Base-by-base conservation (phyloP, 2,329 filamentous ascomycete species). In the Falciphora oryzae region DNA sequence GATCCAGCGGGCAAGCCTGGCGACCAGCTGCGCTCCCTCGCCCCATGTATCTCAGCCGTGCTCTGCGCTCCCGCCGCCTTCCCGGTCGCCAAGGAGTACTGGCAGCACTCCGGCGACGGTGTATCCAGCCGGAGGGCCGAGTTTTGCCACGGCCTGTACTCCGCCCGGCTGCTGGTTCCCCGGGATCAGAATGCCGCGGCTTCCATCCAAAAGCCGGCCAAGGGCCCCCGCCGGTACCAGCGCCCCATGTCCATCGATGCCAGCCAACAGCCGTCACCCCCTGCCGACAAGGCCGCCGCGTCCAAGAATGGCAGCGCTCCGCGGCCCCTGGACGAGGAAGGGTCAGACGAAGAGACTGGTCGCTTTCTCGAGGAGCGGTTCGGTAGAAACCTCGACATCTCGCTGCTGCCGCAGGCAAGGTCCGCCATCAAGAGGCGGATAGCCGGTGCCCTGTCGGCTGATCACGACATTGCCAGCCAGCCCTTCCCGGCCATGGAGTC, bases 31-130 rank as follows among this genome's bases (percentile, higher is more conserved):
- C 77, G 75, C 59, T 79, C 81, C 53, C 75, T 90, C 32, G 78
- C 79, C 2, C 88, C 89, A 0, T 80, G 82, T 13, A 79, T 93
- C 28, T 90, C 85, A 1, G 88, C 87, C 29, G 87, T 97, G 3
- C 73, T 98, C 57, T 92, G 89, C 70, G 85, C 88, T 0, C 80
- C 83, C 59, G 84, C 87, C 16, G 78, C 86, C 25, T 93, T 89
- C 70, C 78, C 85, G 5, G 76, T 90, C 66, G 91, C 92, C n/a
- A 98, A 97, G 75, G 86, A 93, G 71, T 97, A 96, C 72, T 99
- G 95, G 95, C 95, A 98, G 75, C 95, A 99, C 75, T 90, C 91
- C 0, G 95, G 95, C 27, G 93, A 97, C 67, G 95, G 95, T 22
- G 83, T 97, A 18, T 97, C 93, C 0, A 97, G 93, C 74, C 88